These are phyloP conservation scores for Lagenidium giganteum DNA, from an alignment of 352 stramenopile genomes.

Conservation along the genomic window DNA sequence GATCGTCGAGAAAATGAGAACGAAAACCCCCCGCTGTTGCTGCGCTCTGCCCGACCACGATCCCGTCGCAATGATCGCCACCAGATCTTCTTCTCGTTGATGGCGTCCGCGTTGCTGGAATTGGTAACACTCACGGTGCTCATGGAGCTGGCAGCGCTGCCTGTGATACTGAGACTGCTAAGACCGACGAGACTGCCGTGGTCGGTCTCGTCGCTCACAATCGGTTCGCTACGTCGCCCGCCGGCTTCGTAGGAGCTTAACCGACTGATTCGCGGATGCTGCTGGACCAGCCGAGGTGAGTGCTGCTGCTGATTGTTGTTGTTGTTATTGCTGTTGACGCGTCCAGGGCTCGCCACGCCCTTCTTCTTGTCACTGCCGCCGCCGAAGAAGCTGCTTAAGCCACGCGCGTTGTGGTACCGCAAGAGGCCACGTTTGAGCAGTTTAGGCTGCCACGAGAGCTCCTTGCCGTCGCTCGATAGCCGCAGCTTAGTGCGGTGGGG, in stretches of 20 bases:
- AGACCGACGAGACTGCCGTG: conserved; percentile 23
- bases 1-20: conserved; percentile 40
- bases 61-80: conserved; percentile 64
- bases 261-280: conserved; percentile 28
- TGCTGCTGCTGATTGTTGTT: conserved; percentile 38
- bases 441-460: conserved; percentile 74
- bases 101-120: conserved; percentile 30
- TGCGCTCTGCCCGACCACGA: no score
- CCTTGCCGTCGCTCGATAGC: conserved; percentile 62
- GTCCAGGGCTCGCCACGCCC: no score
- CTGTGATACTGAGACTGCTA: conserved; percentile 3
- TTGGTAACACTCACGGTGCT: no score
- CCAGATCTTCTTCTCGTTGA: conserved; percentile 66
- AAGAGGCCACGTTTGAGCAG: conserved; percentile 65
- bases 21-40: no score
- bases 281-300: no score
- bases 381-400: conserved; percentile 65
- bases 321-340: conserved; percentile 18
- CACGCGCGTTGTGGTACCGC: conserved; percentile 66
- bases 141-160: conserved; percentile 18
- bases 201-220: conserved; percentile 14
- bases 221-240: conserved; percentile 22
- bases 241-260: conserved; percentile 20
- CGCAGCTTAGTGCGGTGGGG: conserved; percentile 72
- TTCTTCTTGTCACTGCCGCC: conserved; percentile 24